phyloP scores from a whole-genome alignment of 2,329 filamentous ascomycete genomes.

The Thelonectria rubi region DNA sequence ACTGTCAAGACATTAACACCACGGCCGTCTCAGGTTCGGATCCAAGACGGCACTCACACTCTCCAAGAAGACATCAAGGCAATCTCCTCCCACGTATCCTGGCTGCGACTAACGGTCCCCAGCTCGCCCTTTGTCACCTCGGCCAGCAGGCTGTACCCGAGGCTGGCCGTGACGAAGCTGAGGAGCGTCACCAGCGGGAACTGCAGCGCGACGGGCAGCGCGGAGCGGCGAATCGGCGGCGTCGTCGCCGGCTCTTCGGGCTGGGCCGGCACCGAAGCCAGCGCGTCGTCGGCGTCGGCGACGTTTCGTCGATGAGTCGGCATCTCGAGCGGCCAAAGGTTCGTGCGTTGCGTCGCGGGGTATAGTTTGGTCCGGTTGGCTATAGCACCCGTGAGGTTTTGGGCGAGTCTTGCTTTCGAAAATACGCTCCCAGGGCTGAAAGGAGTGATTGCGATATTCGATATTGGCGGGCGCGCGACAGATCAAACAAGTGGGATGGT shows the following conservation, averaged over 20 bases:
- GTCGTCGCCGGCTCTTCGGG: slow-evolving; percentile 4
- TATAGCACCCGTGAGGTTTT: too few species aligned
- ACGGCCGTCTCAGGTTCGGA: too few species aligned
- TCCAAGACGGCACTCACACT: slow-evolving; percentile 55
- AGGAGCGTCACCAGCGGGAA: slow-evolving; percentile 63
- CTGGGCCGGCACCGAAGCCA: slow-evolving; percentile 25
- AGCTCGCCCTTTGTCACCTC: slow-evolving; percentile 72
- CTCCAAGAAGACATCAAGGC: slow-evolving; percentile 62
- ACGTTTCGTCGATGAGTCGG: slow-evolving; percentile 38
- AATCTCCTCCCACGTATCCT: slow-evolving; percentile 71
- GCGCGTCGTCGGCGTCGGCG: slow-evolving; percentile 30
- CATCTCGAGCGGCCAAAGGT: slow-evolving; percentile 18
- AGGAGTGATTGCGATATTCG: background rate
- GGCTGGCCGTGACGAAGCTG: slow-evolving; percentile 69
- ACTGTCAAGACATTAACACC: slow-evolving; percentile 50
- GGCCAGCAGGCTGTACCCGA: slow-evolving; percentile 70
- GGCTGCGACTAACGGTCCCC: slow-evolving; percentile 69
- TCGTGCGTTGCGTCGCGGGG: too few species aligned
- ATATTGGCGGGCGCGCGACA: slow-evolving; percentile 1
- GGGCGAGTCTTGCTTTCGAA: too few species aligned
- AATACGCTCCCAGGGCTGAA: background rate
- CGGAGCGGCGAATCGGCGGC: slow-evolving; percentile 34
- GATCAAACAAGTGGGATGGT: slow-evolving; percentile 8
- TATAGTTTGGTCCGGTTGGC: too few species aligned
- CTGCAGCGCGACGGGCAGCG: slow-evolving; percentile 55